Evolutionary conservation across 345 rosid genomes (phyloP).

Genomic region (Streptanthus diversifolius): DNA sequence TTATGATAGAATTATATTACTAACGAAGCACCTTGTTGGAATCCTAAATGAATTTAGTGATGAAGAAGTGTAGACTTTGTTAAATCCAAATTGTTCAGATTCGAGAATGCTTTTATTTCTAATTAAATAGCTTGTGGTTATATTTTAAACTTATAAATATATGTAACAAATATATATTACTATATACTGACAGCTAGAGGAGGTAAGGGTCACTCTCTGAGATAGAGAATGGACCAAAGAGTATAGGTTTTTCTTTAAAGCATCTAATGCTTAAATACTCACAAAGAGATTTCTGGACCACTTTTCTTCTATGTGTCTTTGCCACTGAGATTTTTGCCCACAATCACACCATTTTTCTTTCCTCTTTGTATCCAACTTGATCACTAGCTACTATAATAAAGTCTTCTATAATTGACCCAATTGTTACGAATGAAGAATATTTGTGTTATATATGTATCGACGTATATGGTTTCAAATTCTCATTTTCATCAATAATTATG

Average conservation of each 20-base stretch:
- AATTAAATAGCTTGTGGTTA: neutral
- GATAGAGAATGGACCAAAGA: slow-evolving; percentile 37
- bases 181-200: slow-evolving; percentile 27
- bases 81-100: neutral
- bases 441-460: neutral
- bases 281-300: slow-evolving; percentile 31
- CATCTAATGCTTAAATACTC: slow-evolving; percentile 37
- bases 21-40: neutral
- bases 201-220: slow-evolving; percentile 28
- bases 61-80: slow-evolving; percentile 10
- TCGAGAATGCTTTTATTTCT: neutral
- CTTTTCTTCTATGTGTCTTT: slow-evolving; percentile 26
- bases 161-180: slow-evolving; percentile 10
- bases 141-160: neutral
- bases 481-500: neutral
- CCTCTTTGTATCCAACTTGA: slow-evolving; percentile 28
- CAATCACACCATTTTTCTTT: slow-evolving; percentile 22
- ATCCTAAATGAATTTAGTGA: slow-evolving; percentile 14
- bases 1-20: neutral
- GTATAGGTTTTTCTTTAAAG: slow-evolving; percentile 37
- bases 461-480: neutral
- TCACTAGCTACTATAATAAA: slow-evolving; percentile 11
- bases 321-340: slow-evolving; percentile 38
- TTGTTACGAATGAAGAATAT: neutral
- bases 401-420: slow-evolving; percentile 26